Conservation (phyloP, 495 filamentous ascomycete species). For the Haplographium delicatum region DNA sequence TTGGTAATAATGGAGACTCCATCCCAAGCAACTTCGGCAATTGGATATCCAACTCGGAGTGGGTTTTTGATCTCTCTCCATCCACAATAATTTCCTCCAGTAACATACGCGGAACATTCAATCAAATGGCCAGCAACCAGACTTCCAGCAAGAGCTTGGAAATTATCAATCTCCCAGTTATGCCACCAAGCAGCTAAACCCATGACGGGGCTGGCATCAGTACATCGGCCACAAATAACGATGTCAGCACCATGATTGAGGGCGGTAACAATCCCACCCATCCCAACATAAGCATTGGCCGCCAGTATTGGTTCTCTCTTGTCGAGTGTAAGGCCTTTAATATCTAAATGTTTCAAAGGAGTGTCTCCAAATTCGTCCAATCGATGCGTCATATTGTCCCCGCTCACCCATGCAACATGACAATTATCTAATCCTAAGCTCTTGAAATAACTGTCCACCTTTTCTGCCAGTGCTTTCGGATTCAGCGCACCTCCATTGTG, state of each 20-base stretch:
- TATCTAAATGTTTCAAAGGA: neutral
- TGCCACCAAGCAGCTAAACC: constrained; percentile 38
- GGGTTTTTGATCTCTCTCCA: constrained; percentile 43
- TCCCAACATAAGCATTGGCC: constrained; percentile 47
- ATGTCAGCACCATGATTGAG: constrained; percentile 50
- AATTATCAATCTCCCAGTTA: constrained; percentile 25
- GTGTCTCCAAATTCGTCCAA: neutral
- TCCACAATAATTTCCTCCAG: constrained; percentile 52
- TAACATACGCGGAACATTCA: constrained; percentile 52
- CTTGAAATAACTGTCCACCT: constrained; percentile 11
- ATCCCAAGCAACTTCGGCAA: constrained; percentile 49
- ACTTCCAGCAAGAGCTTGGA: constrained; percentile 44
- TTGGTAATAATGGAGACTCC: constrained; percentile 36
- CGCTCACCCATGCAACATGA: constrained; percentile 39
- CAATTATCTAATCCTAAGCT: constrained; percentile 12
- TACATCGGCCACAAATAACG: constrained; percentile 50
- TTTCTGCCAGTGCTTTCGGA: constrained; percentile 21
- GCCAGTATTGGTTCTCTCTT: constrained; percentile 7
- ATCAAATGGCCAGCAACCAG: constrained; percentile 52
- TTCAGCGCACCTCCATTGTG: constrained; percentile 31
- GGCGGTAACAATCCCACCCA: constrained; percentile 42
- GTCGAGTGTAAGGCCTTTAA: neutral
- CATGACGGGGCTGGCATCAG: constrained; percentile 50
- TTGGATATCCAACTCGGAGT: constrained; percentile 43
- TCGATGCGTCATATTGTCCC: constrained; percentile 29